Percentiles rank a stretch among this genome's conserved stretches.
Conservation (phyloP, 2,329 filamentous ascomycete species). For the Chalaropsis ovoidea region DNA sequence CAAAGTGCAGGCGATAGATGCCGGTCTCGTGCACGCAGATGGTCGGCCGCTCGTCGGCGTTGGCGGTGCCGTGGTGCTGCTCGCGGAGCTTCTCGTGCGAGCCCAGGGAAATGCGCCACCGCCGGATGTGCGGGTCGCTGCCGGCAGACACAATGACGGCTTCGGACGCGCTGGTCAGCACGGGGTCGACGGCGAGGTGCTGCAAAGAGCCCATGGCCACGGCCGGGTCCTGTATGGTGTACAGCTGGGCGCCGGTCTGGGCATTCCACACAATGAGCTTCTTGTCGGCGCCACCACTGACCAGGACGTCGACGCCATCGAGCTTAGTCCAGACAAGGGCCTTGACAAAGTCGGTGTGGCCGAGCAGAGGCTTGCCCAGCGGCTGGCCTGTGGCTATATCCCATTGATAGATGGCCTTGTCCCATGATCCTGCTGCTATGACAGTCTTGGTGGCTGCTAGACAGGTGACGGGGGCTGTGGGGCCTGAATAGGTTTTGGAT, state of each 20-base stretch:
- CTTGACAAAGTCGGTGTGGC: slow-evolving; percentile 89
- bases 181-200: slow-evolving; percentile 64
- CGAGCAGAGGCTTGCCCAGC: slow-evolving; percentile 52
- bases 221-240: slow-evolving; percentile 66
- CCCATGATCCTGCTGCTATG: slow-evolving; percentile 86
- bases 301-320: slow-evolving; percentile 50
- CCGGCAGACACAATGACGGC: slow-evolving; percentile 66
- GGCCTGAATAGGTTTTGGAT: slow-evolving; percentile 52
- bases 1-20: slow-evolving; percentile 71
- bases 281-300: slow-evolving; percentile 68
- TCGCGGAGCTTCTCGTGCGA: slow-evolving; percentile 47
- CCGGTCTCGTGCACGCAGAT: slow-evolving; percentile 83
- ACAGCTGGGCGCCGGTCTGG: slow-evolving; percentile 54
- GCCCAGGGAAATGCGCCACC: slow-evolving; percentile 55
- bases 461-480: slow-evolving; percentile 69
- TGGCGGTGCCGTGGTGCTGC: slow-evolving; percentile 35
- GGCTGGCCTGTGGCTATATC: slow-evolving; percentile 46
- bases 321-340: slow-evolving; percentile 55
- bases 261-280: slow-evolving; percentile 79
- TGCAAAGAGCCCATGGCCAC: slow-evolving; percentile 67
- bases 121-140: slow-evolving; percentile 67
- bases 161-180: slow-evolving; percentile 41
- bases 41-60: slow-evolving; percentile 37
- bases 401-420: slow-evolving; percentile 87
- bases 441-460: slow-evolving; percentile 54